phyloP scores from a whole-genome alignment of 2,329 filamentous ascomycete genomes.

The Trichoderma sp. region DNA sequence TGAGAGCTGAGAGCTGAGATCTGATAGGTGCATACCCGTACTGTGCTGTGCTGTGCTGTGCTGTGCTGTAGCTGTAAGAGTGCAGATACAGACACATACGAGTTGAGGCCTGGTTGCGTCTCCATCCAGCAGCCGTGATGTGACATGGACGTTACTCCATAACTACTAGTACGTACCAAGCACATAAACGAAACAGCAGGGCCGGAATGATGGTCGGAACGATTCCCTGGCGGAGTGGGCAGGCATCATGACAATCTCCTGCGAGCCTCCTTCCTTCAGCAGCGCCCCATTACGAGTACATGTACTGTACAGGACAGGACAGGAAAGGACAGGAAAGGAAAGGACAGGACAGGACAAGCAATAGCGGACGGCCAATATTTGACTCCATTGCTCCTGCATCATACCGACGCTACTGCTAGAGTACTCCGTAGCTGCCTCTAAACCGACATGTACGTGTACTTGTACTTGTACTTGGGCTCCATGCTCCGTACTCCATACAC shows the following conservation, averaged over 20 bases:
- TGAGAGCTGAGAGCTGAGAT: too few relatives aligned
- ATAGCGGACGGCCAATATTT: neutral
- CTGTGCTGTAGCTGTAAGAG: neutral
- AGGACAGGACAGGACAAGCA: neutral
- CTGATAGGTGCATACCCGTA: too few relatives aligned
- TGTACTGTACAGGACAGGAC: neutral
- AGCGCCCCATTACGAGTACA: neutral
- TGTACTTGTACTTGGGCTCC: neutral
- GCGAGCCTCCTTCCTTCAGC: constrained; percentile 12
- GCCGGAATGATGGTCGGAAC: neutral
- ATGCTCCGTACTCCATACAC: neutral
- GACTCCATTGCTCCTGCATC: constrained; percentile 9
- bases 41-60: too few relatives aligned
- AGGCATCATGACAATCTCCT: neutral
- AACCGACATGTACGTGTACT: neutral
- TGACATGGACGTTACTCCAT: constrained; percentile 12
- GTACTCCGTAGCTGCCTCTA: neutral
- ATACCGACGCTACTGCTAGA: neutral
- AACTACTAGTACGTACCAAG: neutral
- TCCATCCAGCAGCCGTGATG: neutral
- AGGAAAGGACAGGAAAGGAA: neutral
- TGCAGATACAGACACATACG: neutral
- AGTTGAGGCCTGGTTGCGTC: neutral
- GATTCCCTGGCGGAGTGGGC: constrained; percentile 3
- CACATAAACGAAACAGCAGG: neutral